Evolutionary conservation across 306 rosid genomes (phyloP), one percentile per base, ranked within the genome.

Genomic region (Castanea sativa): DNA sequence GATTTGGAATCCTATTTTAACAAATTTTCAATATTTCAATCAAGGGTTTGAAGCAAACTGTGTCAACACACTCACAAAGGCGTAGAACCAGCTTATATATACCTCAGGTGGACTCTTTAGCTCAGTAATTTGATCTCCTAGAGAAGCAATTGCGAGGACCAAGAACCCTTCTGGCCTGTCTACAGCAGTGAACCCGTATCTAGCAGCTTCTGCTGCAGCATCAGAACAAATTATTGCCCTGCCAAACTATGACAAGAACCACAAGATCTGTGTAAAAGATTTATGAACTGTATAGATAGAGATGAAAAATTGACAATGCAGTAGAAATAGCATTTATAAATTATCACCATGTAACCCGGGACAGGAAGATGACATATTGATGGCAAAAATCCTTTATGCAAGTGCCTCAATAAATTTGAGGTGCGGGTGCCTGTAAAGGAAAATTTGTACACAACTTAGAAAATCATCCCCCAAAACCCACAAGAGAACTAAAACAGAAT

Each of bases 161-260:
- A 93, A 75, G 90, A 90, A 90, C 23, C 98, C 98, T 81, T 95
- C 97, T 64, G 93, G 94, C 64, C 96, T 84, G 75, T 95, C 99
- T 27, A 89, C 90, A 1, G 97, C 93, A 3, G 98, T 95, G 55
- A 84, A 94, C 5, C 98, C 97, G 68, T 92, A 91, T 64, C 83
- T 80, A 38, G 97, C 93, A 8, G 97, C 94, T 82, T 92, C 91
- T 4, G 96, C 94, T 9, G 98, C 95, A 45, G 97, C 90, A 76
- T 92, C 99, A 0, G 93, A 91, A 65, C 92, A 90, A 43, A 95
- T 88, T 4, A 92, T 88, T 2, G 90, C 96, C 30, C 75, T 83
- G 63, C 98, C 99, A 84, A 90, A 90, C 99, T 91, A 79, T 76
- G 33, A 52, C 23, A n/a, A 52, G 18, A 52, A 29, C 14, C 57